A percentile compares a stretch with the other conserved stretches of the same genome.
Evolutionary conservation across 441 rosid species (phyloP).

Genomic region (Adansonia gregorii): DNA sequence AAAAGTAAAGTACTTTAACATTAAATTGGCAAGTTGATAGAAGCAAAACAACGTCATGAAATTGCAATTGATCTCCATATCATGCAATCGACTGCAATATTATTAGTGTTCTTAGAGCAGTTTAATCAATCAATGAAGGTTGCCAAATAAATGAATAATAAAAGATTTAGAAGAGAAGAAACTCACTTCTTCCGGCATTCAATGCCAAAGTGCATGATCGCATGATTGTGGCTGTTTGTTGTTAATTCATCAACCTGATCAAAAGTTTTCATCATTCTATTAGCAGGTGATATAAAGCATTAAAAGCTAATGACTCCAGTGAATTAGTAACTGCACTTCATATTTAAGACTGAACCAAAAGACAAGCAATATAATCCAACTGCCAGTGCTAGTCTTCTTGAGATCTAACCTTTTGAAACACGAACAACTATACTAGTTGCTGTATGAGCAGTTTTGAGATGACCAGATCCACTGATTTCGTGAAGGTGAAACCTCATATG

Average conservation of each 20-base stretch:
- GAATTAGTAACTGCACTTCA: slow-evolving; percentile 29
- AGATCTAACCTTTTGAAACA: slow-evolving; percentile 59
- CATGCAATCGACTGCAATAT: slow-evolving; percentile 16
- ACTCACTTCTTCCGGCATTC: slow-evolving; percentile 27
- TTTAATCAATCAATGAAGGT: slow-evolving; percentile 24
- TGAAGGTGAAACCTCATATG: slow-evolving; percentile 95
- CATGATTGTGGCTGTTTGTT: slow-evolving; percentile 22
- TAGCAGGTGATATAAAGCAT: slow-evolving; percentile 16
- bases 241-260: slow-evolving; percentile 26
- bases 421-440: slow-evolving; percentile 70
- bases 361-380: slow-evolving; percentile 22
- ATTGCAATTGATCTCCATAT: not conserved
- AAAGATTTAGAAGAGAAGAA: slow-evolving; percentile 26
- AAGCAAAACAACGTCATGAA: not conserved
- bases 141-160: slow-evolving; percentile 11
- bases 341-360: slow-evolving; percentile 22
- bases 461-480: slow-evolving; percentile 78
- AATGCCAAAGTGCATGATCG: slow-evolving; percentile 16
- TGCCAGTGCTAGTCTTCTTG: slow-evolving; percentile 2
- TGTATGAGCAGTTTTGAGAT: slow-evolving; percentile 51
- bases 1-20: slow-evolving; percentile 1
- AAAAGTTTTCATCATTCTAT: slow-evolving; percentile 22
- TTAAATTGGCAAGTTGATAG: not conserved
- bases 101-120: slow-evolving; percentile 6
- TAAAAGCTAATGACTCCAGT: not conserved